These are phyloP conservation scores for Orbilia javanica DNA, from an alignment of 2,329 filamentous ascomycete species.

Conservation along the genomic window DNA sequence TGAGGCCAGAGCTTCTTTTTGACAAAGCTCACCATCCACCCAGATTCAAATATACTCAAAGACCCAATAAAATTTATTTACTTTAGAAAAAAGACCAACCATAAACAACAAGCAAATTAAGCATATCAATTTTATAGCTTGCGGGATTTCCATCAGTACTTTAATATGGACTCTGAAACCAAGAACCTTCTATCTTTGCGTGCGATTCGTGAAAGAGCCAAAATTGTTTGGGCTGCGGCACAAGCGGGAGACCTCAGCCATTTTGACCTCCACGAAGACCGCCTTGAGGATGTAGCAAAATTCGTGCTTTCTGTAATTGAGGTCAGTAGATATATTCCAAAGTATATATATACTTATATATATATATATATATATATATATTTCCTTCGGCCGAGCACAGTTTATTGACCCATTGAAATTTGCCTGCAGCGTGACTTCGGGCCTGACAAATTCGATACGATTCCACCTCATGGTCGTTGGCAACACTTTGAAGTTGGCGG, in stretches of 20 bases:
- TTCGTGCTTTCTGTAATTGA: slow-evolving; percentile 96
- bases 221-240: slow-evolving; percentile 80
- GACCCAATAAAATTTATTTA: neutral
- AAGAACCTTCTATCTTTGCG: slow-evolving; percentile 91
- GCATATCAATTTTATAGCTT: neutral
- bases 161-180: slow-evolving; percentile 65
- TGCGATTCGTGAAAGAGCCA: slow-evolving; percentile 83
- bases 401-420: neutral
- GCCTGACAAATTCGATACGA: slow-evolving; percentile 75
- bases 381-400: neutral
- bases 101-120: neutral
- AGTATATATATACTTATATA: too few relatives aligned
- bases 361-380: too few relatives aligned
- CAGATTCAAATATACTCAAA: too few relatives aligned
- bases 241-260: slow-evolving; percentile 81
- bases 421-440: slow-evolving; percentile 75
- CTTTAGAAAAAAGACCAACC: neutral
- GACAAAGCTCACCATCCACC: neutral
- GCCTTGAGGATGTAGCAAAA: slow-evolving; percentile 83
- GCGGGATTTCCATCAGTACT: neutral
- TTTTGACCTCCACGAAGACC: slow-evolving; percentile 87
- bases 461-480: slow-evolving; percentile 86
- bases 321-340: slow-evolving; percentile 65
- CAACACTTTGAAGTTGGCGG: slow-evolving; percentile 86
- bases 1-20: neutral